Evolutionary conservation across 1,284 basidiomycete genomes (phyloP), one percentile per base, ranked within the genome.

Genomic region (Malassezia pachydermatis): DNA sequence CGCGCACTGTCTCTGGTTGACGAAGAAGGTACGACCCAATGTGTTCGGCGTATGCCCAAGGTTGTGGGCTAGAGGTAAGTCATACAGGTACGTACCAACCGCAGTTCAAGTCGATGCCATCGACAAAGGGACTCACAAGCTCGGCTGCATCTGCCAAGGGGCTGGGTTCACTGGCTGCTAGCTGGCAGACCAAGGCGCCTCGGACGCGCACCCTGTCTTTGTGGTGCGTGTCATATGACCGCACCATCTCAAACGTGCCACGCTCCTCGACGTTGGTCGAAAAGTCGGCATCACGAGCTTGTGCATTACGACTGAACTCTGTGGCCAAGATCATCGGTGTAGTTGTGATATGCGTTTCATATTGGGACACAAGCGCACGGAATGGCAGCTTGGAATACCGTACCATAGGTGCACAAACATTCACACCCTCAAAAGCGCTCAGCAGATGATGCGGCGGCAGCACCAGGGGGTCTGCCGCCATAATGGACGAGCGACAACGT

Each of bases 21-120:
- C 79, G 72, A 0, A 81, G 72, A 4, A 81, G 66, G 13, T 76
- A 79, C 27, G 76, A 78, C 0, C 79, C 79, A 25, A 81, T 77
- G 4, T 76, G 75, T 67, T 79, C 78, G 45, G 75, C 60, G 56
- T 68, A 71, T 4, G 67, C 67, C 62, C 65, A 70, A 1, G 63
- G 34, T 41, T 68, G 65, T 1, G 68, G 68, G 38, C 55, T 55
- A 13, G 25, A 17, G n/a, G n/a, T 29, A 8, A 45, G 32, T 9
- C 17, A 13, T 16, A 9, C n/a, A 4, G 2, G 6, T 22, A 48
- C 46, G 6, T 32, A 42, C 48, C 59, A 58, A 65, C 76, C 76
- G 55, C 78, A 80, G 59, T 80, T 80, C 28, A 81, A 65, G 62
- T 80, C 79, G 17, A 80, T 70, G 0, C 77, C 79, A 59, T 81